Percentiles rank a stretch among this genome's conserved stretches.
These are phyloP conservation scores for Parmelia sp. DNA, from an alignment of 495 filamentous ascomycete genomes.

Conservation along the genomic window DNA sequence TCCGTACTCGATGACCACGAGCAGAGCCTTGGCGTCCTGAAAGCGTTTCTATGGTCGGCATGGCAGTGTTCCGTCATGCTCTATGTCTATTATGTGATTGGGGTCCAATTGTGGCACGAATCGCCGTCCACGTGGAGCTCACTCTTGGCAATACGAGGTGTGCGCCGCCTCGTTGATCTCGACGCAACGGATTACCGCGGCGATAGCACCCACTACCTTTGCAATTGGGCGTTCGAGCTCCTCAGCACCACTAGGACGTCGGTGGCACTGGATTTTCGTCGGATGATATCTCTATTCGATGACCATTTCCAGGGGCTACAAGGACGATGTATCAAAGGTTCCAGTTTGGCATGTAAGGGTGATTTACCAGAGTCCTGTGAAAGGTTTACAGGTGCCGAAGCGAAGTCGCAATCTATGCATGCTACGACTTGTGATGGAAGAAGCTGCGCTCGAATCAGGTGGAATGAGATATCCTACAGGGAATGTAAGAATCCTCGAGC, in stretches of 20 bases:
- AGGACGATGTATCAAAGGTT: conserved; percentile 15
- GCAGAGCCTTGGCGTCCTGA: conserved; percentile 8
- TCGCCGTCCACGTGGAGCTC: conserved; percentile 6
- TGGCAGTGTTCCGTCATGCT: conserved; percentile 19
- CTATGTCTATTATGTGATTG: conserved; percentile 18
- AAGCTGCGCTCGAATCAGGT: conserved; percentile 4
- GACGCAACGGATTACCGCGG: conserved; percentile 9
- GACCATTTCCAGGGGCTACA: conserved; percentile 3
- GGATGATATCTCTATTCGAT: conserved; percentile 11
- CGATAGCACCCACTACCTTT: conserved; percentile 16
- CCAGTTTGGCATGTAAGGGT: conserved; percentile 3
- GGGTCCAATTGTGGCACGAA: conserved; percentile 7
- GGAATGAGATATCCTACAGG: conserved; percentile 15
- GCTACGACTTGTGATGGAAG: conserved; percentile 13
- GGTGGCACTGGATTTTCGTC: conserved; percentile 7
- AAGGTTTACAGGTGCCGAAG: conserved; percentile 9
- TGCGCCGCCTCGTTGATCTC: conserved; percentile 15
- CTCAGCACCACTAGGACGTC: conserved; percentile 9
- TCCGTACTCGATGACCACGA: conserved; percentile 1
- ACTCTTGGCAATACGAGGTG: conserved; percentile 17
- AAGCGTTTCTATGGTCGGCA: conserved; percentile 16
- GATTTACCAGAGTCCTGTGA: conserved; percentile 11
- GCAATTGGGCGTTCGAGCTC: conserved; percentile 19
- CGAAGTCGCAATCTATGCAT: conserved; percentile 15
- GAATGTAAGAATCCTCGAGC: conserved; percentile 10